Conservation (phyloP, 1,284 basidiomycete species). For the Puccinia sorghi region DNA sequence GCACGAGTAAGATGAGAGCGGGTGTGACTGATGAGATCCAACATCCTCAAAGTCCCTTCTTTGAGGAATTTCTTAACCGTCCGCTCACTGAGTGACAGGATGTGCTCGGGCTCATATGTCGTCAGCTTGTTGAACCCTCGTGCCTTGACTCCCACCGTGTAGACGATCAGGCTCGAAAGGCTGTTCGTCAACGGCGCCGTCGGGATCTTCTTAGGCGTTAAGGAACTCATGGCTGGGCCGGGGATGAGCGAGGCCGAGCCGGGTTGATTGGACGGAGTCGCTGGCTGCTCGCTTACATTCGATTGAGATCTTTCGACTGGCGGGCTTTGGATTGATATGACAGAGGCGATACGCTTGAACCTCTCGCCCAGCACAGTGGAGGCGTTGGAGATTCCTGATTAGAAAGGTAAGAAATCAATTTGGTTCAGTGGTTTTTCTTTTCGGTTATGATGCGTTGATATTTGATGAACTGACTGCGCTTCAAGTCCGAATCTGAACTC, state of each 20-base stretch:
- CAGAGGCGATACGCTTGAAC: conserved; percentile 38
- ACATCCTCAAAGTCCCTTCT: conserved; percentile 60
- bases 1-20: conserved; percentile 80
- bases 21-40: conserved; percentile 85
- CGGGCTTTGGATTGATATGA: conserved; percentile 3
- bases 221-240: background rate
- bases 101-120: conserved; percentile 79
- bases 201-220: conserved; percentile 8
- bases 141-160: conserved; percentile 94
- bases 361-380: conserved; percentile 28
- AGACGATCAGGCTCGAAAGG: conserved; percentile 78
- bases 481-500: conserved; percentile 55
- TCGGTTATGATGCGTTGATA: background rate
- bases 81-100: conserved; percentile 90
- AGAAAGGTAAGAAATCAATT: background rate
- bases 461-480: conserved; percentile 50
- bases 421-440: background rate
- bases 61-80: conserved; percentile 64
- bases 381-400: conserved; percentile 33
- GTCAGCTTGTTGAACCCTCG: conserved; percentile 88
- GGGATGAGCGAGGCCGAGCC: conserved; percentile 5
- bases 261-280: background rate
- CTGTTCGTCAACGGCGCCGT: conserved; percentile 62
- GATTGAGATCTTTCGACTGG: background rate
- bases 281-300: conserved; percentile 2